Conservation (phyloP, 306 rosid genomes). For the Trichosanthes cucumerina region DNA sequence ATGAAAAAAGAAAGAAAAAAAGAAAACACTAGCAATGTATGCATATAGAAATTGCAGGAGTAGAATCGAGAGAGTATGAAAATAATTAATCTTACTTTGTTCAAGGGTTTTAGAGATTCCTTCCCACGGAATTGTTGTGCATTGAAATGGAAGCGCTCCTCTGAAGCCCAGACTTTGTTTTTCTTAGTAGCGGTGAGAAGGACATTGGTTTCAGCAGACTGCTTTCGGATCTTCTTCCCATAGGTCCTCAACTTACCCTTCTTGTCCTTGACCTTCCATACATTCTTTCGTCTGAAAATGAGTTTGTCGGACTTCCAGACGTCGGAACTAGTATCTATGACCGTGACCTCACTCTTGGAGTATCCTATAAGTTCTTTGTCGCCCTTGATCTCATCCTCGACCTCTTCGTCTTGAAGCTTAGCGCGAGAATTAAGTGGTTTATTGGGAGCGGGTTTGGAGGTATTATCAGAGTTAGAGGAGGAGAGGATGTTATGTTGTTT, state of each 20-base stretch:
- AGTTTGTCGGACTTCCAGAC: slow-evolving; percentile 73
- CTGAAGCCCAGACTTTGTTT: slow-evolving; percentile 5
- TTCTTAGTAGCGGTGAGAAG: slow-evolving; percentile 24
- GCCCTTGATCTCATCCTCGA: slow-evolving; percentile 18
- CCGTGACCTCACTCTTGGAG: slow-evolving; percentile 78
- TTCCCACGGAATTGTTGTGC: neutral
- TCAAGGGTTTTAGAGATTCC: neutral
- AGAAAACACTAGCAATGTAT: neutral
- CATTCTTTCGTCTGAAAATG: slow-evolving; percentile 56
- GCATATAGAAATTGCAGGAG: neutral
- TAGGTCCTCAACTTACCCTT: slow-evolving; percentile 38
- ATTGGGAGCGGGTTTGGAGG: too few relatives aligned
- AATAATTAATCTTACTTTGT: neutral
- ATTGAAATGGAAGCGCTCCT: neutral
- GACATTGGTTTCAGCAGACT: neutral
- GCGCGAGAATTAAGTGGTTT: neutral
- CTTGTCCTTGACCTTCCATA: slow-evolving; percentile 84
- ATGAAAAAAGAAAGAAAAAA: too few relatives aligned
- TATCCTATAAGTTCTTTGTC: slow-evolving; percentile 57
- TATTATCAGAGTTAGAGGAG: slow-evolving; percentile 16
- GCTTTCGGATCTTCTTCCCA: slow-evolving; percentile 49
- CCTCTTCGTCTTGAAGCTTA: slow-evolving; percentile 18
- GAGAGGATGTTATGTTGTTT: slow-evolving; percentile 7
- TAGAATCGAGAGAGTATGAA: neutral
- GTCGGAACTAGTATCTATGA: slow-evolving; percentile 68